These are phyloP conservation scores for Croton setiger DNA, from an alignment of 441 rosid species.

Conservation along the genomic window DNA sequence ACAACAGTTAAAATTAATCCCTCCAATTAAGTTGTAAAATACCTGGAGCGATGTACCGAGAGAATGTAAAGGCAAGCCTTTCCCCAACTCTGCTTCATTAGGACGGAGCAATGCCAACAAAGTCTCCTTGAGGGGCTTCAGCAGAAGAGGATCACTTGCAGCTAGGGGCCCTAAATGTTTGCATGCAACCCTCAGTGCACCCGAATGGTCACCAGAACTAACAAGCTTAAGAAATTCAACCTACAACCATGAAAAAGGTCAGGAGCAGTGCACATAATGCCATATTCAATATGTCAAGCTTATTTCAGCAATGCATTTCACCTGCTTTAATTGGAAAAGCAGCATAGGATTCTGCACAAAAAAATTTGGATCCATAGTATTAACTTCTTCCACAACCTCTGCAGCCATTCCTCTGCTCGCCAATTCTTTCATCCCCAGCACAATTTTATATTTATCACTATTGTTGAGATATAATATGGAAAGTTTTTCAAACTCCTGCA, in stretches of 20 bases:
- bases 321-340: slow-evolving; percentile 92
- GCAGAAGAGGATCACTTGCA: slow-evolving; percentile 52
- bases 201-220: slow-evolving; percentile 63
- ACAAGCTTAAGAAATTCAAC: slow-evolving; percentile 87
- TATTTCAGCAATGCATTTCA: slow-evolving; percentile 20
- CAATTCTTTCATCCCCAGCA: slow-evolving; percentile 74
- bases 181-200: slow-evolving; percentile 78
- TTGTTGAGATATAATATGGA: slow-evolving; percentile 19
- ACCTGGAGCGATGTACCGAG: slow-evolving; percentile 92
- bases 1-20: neutral
- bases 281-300: neutral
- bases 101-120: slow-evolving; percentile 70
- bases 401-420: slow-evolving; percentile 82
- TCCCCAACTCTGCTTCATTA: slow-evolving; percentile 46
- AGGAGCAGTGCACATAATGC: neutral
- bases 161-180: slow-evolving; percentile 90
- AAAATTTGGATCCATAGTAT: slow-evolving; percentile 60
- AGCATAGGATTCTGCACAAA: slow-evolving; percentile 63
- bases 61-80: slow-evolving; percentile 62
- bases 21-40: slow-evolving; percentile 9
- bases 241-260: slow-evolving; percentile 31
- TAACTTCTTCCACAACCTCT: slow-evolving; percentile 76
- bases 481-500: slow-evolving; percentile 40
- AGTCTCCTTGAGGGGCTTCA: slow-evolving; percentile 90
- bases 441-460: slow-evolving; percentile 59